Evolutionary conservation across 768 basidiomycete genomes (phyloP), one percentile per base, ranked within the genome.

Genomic region (Leccinellum luteum): DNA sequence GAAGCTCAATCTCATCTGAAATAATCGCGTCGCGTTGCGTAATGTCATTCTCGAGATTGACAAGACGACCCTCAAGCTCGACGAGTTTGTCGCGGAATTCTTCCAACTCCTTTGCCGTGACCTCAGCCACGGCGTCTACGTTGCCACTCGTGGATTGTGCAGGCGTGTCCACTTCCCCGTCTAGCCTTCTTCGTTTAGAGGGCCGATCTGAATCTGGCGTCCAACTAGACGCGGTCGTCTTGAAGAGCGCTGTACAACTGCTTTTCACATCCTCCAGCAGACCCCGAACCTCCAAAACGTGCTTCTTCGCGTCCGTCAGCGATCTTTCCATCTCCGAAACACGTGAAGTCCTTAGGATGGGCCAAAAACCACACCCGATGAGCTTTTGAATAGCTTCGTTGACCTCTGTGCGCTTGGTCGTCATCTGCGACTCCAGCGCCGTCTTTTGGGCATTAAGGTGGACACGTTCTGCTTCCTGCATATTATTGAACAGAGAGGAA

Each of bases 281-380:
- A 25, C 50, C 58, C 32, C 66, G 69, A 53, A 80, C 67, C n/a
- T 69, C 70, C 41, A 58, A 59, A 28, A 72, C 64, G 28, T 70
- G 62, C 38, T 72, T 71, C 54, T 69, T 72, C 25, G 66, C 58
- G 14, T 68, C 69, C 13, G 43, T 61, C 5, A 64, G 27, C 19
- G 56, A 45, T 19, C 56, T 71, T 51, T 69, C 68, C 59, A 69
- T 52, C 45, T 71, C 66, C 13, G 55, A 52, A 23, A 68, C 49
- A 17, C 67, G 65, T n/a, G 69, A 59, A 6, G 56, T 51, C 21
- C 64, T 66, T 3, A 75, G n/a, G 31, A 71, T 48, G 6, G 78
- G 79, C 78, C 79, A 79, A 57, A 76, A 79, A 17, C 69, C 68
- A 48, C 67, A 64, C 25, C 70, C 71, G 6, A 74, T 52, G 14